Conservation (phyloP, 2,329 filamentous ascomycete genomes). For the Phyllosticta citriasiana region DNA sequence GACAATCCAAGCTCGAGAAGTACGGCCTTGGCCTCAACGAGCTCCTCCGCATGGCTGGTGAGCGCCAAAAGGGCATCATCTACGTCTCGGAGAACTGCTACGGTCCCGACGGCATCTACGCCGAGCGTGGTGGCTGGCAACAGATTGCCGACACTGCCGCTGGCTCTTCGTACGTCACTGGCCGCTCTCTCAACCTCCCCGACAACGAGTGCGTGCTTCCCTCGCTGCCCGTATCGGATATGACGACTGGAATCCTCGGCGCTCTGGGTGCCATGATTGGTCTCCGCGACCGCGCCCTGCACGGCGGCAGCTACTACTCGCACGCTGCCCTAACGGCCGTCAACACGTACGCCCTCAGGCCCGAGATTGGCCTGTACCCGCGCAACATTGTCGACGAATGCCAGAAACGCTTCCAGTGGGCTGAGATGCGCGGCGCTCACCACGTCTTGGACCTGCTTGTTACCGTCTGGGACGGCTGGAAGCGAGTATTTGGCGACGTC, state of each 20-base stretch:
- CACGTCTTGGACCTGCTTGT: constrained; percentile 22
- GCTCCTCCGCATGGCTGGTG: constrained; percentile 31
- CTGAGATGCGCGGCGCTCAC: constrained; percentile 18
- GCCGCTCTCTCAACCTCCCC: constrained; percentile 23
- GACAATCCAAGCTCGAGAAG: constrained; percentile 34
- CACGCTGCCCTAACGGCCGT: constrained; percentile 20
- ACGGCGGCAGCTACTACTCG: constrained; percentile 16
- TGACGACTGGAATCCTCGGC: constrained; percentile 20
- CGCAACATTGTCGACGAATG: constrained; percentile 18
- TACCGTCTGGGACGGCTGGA: constrained; percentile 20
- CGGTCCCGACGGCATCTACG: constrained; percentile 38
- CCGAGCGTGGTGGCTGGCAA: constrained; percentile 40
- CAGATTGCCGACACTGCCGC: constrained; percentile 35
- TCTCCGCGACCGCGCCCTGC: constrained; percentile 16
- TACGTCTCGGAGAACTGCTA: constrained; percentile 44
- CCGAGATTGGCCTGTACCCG: constrained; percentile 26
- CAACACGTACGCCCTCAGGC: constrained; percentile 22
- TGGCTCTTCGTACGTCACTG: constrained; percentile 29
- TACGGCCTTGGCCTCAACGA: constrained; percentile 34
- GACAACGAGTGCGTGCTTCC: constrained; percentile 18
- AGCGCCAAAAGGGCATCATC: constrained; percentile 35
- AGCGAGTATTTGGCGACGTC: constrained; percentile 16
- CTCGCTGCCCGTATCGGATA: constrained; percentile 20
- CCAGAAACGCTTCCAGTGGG: constrained; percentile 19
- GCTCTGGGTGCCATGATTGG: constrained; percentile 19